phyloP scores from a whole-genome alignment of 805 yeast species.

The Suhomyces faveliae region DNA sequence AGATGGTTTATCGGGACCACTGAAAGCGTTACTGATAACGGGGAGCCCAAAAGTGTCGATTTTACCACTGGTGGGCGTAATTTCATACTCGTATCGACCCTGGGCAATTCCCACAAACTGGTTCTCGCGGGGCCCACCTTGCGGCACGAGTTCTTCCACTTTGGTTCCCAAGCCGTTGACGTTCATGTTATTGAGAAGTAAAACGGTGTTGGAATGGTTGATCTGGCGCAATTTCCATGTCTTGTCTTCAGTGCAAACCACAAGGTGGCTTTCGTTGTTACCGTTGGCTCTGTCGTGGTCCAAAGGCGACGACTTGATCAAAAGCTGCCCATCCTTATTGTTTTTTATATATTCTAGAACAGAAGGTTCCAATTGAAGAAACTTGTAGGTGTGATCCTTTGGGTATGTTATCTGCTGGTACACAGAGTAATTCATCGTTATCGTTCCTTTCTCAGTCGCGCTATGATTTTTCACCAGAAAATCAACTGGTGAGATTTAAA shows the following conservation, averaged over 20 bases:
- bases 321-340: slow-evolving; percentile 25
- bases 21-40: neutral
- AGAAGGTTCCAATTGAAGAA: slow-evolving; percentile 55
- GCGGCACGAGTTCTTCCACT: neutral
- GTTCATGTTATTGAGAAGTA: slow-evolving; percentile 40
- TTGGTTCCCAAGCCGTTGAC: slow-evolving; percentile 1
- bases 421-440: slow-evolving; percentile 7
- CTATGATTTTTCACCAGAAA: neutral
- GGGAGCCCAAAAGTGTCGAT: slow-evolving; percentile 34
- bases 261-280: slow-evolving; percentile 41
- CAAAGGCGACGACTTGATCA: slow-evolving; percentile 33
- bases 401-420: slow-evolving; percentile 19
- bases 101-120: slow-evolving; percentile 31
- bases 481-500: neutral
- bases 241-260: slow-evolving; percentile 53
- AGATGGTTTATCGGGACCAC: neutral
- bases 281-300: slow-evolving; percentile 7
- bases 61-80: slow-evolving; percentile 21
- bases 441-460: neutral
- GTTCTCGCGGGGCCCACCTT: neutral
- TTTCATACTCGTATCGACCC: slow-evolving; percentile 37
- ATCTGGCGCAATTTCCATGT: slow-evolving; percentile 73
- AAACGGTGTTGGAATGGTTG: slow-evolving; percentile 84
- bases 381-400: slow-evolving; percentile 37
- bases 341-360: slow-evolving; percentile 36